phyloP scores from a whole-genome alignment of 306 rosid species.

The Medicago ruthenica region DNA sequence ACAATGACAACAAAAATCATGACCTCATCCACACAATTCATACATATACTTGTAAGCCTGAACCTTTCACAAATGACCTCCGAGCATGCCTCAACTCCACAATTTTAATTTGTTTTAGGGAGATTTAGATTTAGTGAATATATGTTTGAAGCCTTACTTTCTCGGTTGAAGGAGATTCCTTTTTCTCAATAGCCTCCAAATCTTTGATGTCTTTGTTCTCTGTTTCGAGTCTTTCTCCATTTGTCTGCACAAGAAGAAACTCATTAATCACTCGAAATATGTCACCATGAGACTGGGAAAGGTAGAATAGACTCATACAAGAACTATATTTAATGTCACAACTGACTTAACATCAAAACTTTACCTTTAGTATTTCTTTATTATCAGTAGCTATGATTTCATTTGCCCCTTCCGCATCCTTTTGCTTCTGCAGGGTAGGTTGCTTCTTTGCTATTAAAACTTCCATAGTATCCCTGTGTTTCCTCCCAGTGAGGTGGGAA shows the following conservation, averaged over 20 bases:
- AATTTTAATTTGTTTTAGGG: conserved; percentile 8
- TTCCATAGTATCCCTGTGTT: conserved; percentile 44
- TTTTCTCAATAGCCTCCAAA: conserved; percentile 43
- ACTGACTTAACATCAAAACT: not conserved
- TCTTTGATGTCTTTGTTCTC: conserved; percentile 32
- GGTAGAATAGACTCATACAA: conserved; percentile 15
- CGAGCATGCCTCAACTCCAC: not conserved
- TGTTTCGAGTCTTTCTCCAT: conserved; percentile 3
- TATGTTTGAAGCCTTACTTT: conserved; percentile 44
- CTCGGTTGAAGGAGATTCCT: conserved; percentile 30
- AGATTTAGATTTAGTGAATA: conserved; percentile 4
- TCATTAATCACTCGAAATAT: not conserved
- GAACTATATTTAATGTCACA: not conserved
- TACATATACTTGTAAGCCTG: not conserved
- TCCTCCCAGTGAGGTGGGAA: conserved; percentile 41
- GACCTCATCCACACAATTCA: no score
- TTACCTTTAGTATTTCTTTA: conserved; percentile 10
- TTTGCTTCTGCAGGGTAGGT: not conserved
- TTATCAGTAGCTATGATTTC: conserved; percentile 20
- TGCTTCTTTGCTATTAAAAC: conserved; percentile 43
- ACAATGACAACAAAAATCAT: not conserved
- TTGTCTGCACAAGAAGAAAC: conserved; percentile 39
- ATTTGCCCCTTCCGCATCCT: conserved; percentile 25
- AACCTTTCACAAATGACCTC: not conserved
- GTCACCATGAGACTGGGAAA: not conserved